Evolutionary conservation across 768 basidiomycete genomes (phyloP).

Genomic region (Mrakia blollopis): DNA sequence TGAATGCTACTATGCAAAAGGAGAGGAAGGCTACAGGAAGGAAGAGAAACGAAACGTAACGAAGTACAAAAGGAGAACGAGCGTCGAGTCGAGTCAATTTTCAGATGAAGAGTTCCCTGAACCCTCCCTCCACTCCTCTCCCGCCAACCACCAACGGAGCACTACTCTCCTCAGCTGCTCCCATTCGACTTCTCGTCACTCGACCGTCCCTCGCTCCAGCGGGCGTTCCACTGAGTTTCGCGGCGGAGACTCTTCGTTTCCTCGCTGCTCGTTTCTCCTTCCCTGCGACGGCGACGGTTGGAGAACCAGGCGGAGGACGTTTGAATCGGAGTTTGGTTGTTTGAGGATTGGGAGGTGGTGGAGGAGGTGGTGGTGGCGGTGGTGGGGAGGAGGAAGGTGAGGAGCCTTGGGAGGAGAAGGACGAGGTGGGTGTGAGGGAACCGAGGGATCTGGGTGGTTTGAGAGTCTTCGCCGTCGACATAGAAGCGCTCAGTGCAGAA

Average conservation of each 20-base stretch:
- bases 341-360: background rate
- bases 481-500: background rate
- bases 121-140: slow-evolving; percentile 19
- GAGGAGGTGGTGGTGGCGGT: background rate
- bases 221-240: background rate
- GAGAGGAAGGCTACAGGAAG: background rate
- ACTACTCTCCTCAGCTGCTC: background rate
- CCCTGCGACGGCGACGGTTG: background rate
- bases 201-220: slow-evolving; percentile 5
- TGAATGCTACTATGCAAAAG: background rate
- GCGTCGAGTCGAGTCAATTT: too few relatives aligned
- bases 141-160: too few relatives aligned
- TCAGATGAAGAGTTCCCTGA: slow-evolving; percentile 27
- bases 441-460: background rate
- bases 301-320: background rate
- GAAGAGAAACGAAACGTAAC: background rate
- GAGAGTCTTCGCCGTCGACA: background rate
- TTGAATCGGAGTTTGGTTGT: slow-evolving; percentile 3
- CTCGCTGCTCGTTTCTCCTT: slow-evolving; percentile 18
- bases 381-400: background rate
- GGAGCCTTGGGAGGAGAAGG: slow-evolving; percentile 1
- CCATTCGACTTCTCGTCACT: background rate
- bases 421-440: background rate
- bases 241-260: slow-evolving; percentile 8
- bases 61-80: background rate